Conservation (phyloP, 2,329 filamentous ascomycete genomes). For the Botrytis fragariae region DNA sequence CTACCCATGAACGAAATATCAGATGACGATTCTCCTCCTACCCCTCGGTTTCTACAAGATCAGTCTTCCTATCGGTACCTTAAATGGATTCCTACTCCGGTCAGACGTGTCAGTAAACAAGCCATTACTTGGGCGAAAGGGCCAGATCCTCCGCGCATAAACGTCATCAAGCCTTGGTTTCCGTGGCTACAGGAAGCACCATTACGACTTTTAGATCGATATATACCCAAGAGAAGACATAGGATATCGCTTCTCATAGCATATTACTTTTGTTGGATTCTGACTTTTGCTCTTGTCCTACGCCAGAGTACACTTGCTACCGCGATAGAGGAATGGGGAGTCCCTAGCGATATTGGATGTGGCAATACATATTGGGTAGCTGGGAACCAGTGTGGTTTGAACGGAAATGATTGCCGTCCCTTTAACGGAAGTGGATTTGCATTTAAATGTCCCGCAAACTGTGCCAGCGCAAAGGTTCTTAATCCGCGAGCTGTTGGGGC, state of each 20-base stretch:
- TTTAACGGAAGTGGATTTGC: slow-evolving; percentile 68
- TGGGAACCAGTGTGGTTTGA: slow-evolving; percentile 70
- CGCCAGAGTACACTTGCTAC: slow-evolving; percentile 57
- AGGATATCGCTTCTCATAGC: slow-evolving; percentile 56
- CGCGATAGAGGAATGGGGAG: slow-evolving; percentile 66
- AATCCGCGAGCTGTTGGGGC: slow-evolving; percentile 75
- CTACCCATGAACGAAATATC: slow-evolving; percentile 46
- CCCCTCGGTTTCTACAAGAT: slow-evolving; percentile 61
- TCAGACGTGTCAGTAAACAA: slow-evolving; percentile 47
- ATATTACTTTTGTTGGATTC: slow-evolving; percentile 65
- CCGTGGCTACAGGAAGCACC: slow-evolving; percentile 67
- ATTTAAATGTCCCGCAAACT: slow-evolving; percentile 74
- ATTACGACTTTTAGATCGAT: slow-evolving; percentile 58
- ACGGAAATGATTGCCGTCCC: slow-evolving; percentile 72
- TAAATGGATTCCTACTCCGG: slow-evolving; percentile 58
- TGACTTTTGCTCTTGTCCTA: slow-evolving; percentile 67
- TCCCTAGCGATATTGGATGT: slow-evolving; percentile 64
- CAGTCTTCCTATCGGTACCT: slow-evolving; percentile 46
- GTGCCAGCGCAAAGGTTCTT: slow-evolving; percentile 61
- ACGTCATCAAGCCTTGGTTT: slow-evolving; percentile 58
- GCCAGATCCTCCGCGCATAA: slow-evolving; percentile 51
- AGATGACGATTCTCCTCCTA: slow-evolving; percentile 45
- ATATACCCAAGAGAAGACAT: slow-evolving; percentile 58
- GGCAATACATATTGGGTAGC: slow-evolving; percentile 67
- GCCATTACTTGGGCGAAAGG: slow-evolving; percentile 53